phyloP scores from a whole-genome alignment of 805 yeast species.

The Vanderwaltozyma yarrowii region DNA sequence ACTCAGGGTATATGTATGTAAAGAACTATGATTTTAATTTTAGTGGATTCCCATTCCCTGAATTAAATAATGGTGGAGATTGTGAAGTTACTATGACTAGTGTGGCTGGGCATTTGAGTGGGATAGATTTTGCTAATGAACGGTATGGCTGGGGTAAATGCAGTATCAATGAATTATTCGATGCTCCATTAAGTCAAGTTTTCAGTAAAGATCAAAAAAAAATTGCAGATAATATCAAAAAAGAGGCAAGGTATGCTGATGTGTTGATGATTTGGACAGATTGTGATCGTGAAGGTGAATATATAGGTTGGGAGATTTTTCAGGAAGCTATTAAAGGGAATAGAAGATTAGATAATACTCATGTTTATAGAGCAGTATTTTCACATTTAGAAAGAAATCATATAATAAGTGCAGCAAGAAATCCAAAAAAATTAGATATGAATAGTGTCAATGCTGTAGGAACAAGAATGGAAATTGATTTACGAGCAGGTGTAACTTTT shows the following conservation, averaged over 20 bases:
- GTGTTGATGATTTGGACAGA: conserved; percentile 93
- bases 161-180: conserved; percentile 54
- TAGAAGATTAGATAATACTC: conserved; percentile 34
- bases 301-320: conserved; percentile 75
- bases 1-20: conserved; percentile 49
- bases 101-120: conserved; percentile 76
- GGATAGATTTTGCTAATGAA: conserved; percentile 44
- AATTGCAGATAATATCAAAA: conserved; percentile 56
- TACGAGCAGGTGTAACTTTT: conserved; percentile 81
- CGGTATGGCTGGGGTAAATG: conserved; percentile 55
- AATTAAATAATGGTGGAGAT: conserved; percentile 33
- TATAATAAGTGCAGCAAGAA: conserved; percentile 60
- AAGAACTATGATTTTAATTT: conserved; percentile 72
- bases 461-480: conserved; percentile 77
- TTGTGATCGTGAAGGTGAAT: conserved; percentile 95
- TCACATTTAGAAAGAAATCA: conserved; percentile 79
- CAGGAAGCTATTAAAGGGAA: conserved; percentile 49
- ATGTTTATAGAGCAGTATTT: conserved; percentile 67
- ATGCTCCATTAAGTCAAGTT: conserved; percentile 49
- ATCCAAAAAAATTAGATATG: conserved; percentile 55
- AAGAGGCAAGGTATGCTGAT: conserved; percentile 51
- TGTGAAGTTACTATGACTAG: conserved; percentile 87
- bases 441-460: conserved; percentile 73
- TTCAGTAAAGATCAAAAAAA: conserved; percentile 34
- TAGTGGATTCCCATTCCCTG: conserved; percentile 41